These are phyloP conservation scores for Priceomyces haplophilus DNA, from an alignment of 805 yeast genomes.

Conservation along the genomic window DNA sequence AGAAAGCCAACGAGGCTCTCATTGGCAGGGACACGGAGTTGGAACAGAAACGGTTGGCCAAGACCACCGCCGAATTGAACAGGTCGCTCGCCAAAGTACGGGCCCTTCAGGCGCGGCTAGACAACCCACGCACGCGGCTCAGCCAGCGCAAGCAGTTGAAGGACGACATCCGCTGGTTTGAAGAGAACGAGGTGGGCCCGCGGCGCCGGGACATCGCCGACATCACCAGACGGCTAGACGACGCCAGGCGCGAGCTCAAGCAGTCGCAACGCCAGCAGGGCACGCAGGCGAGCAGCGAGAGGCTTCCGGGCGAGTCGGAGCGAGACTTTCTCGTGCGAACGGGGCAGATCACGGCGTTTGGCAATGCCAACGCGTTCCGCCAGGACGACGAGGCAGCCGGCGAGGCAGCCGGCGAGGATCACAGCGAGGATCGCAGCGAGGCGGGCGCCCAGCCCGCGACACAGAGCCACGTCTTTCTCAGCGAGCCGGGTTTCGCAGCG, in stretches of 20 bases:
- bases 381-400: slow-evolving; percentile 32
- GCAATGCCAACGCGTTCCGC: slow-evolving; percentile 59
- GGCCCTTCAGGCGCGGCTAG: slow-evolving; percentile 46
- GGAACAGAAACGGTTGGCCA: slow-evolving; percentile 73
- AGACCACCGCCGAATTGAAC: slow-evolving; percentile 50
- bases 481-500: slow-evolving; percentile 48
- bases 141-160: slow-evolving; percentile 56
- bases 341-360: slow-evolving; percentile 93
- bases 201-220: slow-evolving; percentile 63
- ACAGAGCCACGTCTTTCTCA: slow-evolving; percentile 42
- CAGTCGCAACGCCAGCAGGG: slow-evolving; percentile 18
- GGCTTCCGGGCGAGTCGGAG: slow-evolving; percentile 70
- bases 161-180: slow-evolving; percentile 52
- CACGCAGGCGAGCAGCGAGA: slow-evolving; percentile 21
- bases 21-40: slow-evolving; percentile 62
- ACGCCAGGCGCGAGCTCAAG: slow-evolving; percentile 37
- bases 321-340: slow-evolving; percentile 80
- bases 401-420: too few relatives aligned
- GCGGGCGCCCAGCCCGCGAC: too few relatives aligned
- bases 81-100: slow-evolving; percentile 44
- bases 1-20: slow-evolving; percentile 62
- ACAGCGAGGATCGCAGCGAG: too few relatives aligned
- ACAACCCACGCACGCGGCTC: slow-evolving; percentile 56
- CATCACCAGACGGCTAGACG: slow-evolving; percentile 33
- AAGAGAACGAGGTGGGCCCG: slow-evolving; percentile 49